Evolutionary conservation across 2,329 filamentous ascomycete species (phyloP), one percentile per base, ranked within the genome.

Genomic region (Thielaviopsis ethacetica): DNA sequence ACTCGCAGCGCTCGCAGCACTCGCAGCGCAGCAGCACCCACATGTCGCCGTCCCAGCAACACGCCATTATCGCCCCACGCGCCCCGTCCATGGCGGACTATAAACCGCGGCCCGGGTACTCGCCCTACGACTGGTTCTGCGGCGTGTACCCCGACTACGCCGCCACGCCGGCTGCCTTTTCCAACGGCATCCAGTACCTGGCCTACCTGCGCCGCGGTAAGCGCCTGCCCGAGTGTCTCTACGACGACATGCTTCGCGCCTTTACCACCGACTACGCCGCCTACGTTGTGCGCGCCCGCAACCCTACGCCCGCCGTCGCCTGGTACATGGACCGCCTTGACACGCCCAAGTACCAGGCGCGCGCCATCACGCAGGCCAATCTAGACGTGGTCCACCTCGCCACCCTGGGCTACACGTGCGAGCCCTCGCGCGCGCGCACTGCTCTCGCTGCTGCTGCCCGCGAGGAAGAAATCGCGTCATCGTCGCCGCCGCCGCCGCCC

Each of bases 221-320:
- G 9, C 56, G 63, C 4, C 64, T 79, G 19, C 68, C 71, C 13
- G 70, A 71, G 24, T 76, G 68, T 57, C 64, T 78, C 0, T 80
- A 73, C 61, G 79, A 81, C 63, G 78, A 81, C 58, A 77, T 80
- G 57, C 72, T 81, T 30, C 68, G 72, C 7, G 65, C 67, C 1
- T 79, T 75, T 56, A 68, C 71, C 1, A 65, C 65, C 0, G 69
- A 72, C 0, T 81, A 72, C 62, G 62, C 71, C 6, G 62, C 64
- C 0, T 79, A 80, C 58, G 69, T 74, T 24, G 64, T 66, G 5
- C 61, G 62, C 2, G 62, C 62, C 2, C 64, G 65, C 22, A 64
- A 68, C 22, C 62, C 69, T 0, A 67, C 73, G 9, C 66, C 70
- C 2, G 72, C 71, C 1, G 65, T 75, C 3, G 65, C 75, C 26